Evolutionary conservation across 2,329 filamentous ascomycete genomes (phyloP).

Genomic region (Cladobotryum protrusum): DNA sequence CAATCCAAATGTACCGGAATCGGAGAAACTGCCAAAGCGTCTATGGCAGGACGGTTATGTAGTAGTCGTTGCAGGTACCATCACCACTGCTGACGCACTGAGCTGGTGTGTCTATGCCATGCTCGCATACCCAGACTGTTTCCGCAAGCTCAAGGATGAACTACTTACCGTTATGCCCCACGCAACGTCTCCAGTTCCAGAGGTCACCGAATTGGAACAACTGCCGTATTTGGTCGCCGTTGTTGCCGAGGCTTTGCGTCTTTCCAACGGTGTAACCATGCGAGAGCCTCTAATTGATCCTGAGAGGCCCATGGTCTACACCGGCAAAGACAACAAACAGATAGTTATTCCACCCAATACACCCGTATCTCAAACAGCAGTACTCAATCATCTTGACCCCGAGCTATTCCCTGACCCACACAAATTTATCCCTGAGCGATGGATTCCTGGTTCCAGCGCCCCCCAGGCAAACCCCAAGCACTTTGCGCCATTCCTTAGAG

Average conservation of each 20-base stretch:
- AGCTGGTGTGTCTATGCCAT: constrained; percentile 30
- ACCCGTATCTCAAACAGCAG: constrained; percentile 32
- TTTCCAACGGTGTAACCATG: constrained; percentile 42
- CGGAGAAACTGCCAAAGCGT: constrained; percentile 28
- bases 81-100: constrained; percentile 35
- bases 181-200: constrained; percentile 9
- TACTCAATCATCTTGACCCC: constrained; percentile 29
- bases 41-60: constrained; percentile 34
- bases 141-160: constrained; percentile 29
- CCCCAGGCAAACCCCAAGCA: no score
- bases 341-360: constrained; percentile 28
- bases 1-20: constrained; percentile 24
- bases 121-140: constrained; percentile 23
- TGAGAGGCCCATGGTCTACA: constrained; percentile 24
- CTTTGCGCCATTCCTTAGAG: no score
- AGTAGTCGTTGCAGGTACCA: constrained; percentile 32
- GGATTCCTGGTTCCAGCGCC: constrained; percentile 16
- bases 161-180: constrained; percentile 29
- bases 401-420: constrained; percentile 26
- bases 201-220: constrained; percentile 19
- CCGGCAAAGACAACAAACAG: constrained; percentile 19
- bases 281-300: constrained; percentile 43
- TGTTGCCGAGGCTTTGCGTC: constrained; percentile 44
- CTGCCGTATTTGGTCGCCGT: constrained; percentile 43
- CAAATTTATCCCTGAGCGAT: constrained; percentile 31